Evolutionary conservation across 306 rosid genomes (phyloP), one percentile per base, ranked within the genome.

Genomic region (Fragaria vesca): DNA sequence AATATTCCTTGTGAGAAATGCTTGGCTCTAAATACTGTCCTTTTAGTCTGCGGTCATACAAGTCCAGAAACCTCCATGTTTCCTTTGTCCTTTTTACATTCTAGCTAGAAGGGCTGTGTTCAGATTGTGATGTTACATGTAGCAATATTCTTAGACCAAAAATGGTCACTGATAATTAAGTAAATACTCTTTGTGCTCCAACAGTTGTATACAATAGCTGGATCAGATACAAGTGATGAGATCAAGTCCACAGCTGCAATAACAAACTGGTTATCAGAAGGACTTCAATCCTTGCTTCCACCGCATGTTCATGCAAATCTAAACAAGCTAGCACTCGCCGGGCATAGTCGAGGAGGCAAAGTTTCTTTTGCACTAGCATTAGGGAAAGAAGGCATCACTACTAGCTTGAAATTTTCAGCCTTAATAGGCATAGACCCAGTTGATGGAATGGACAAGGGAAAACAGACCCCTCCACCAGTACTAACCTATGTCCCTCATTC

Each of bases 301-400:
- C 83, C 82, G 16, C 76, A 84, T 16, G 89, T 90, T 4, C 76
- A 34, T 12, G 84, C 98, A 80, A 81, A 84, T 70, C 73, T 88
- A 32, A 61, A 38, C 79, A 90, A 88, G 85, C 17, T 89, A 76
- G 97, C 86, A 72, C 87, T 94, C 0, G 86, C 86, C 0, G 98
- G 98, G 72, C 98, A 94, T 65, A 94, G 98, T 63, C 90, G 97
- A 1, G 97, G 97, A 20, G 98, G 94, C 54, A 94, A 94, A 80
- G 84, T 92, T 65, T 88, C 97, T 4, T 94, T 94, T 76, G 97
- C 97, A 1, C 76, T 92, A 15, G 94, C 96, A 38, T 77, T 88
- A 15, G 83, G 72, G 48, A 87, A 86, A 67, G 76, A 73, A 75
- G 43, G 42, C 47, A 76, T 42, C 70, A 83, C 88, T 2, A 72